phyloP scores from a whole-genome alignment of 495 filamentous ascomycete genomes.

The Aspergillus asperescens region DNA sequence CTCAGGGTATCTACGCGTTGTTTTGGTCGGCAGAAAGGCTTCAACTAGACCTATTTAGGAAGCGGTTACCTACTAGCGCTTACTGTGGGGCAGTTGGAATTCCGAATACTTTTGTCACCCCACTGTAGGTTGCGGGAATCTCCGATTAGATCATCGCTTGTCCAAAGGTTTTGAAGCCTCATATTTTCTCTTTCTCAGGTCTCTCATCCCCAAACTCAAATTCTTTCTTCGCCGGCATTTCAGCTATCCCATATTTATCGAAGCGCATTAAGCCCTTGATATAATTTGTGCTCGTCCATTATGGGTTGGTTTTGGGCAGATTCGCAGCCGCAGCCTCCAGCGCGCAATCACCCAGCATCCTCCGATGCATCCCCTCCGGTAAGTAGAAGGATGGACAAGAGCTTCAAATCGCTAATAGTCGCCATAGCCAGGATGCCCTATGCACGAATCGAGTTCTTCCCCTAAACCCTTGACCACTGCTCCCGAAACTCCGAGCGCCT shows the following conservation, averaged over 20 bases:
- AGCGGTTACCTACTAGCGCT: not conserved
- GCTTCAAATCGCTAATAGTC: conserved; percentile 27
- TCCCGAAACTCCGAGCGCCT: conserved; percentile 43
- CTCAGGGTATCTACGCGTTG: not conserved
- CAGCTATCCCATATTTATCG: not conserved
- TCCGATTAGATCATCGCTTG: conserved; percentile 2
- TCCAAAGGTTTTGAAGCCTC: conserved; percentile 2
- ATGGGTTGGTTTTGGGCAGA: conserved; percentile 99
- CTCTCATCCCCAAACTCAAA: not conserved
- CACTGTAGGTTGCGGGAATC: conserved; percentile 2
- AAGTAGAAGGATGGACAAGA: conserved; percentile 33
- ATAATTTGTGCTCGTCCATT: conserved; percentile 3
- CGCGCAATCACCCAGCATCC: conserved; percentile 38
- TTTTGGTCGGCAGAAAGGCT: not conserved
- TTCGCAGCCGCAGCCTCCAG: conserved; percentile 37
- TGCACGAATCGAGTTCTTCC: conserved; percentile 63
- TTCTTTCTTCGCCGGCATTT: not conserved
- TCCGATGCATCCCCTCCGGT: conserved; percentile 59
- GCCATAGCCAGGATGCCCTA: conserved; percentile 77
- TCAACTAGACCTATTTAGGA: not conserved
- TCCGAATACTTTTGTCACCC: no score
- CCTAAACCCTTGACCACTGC: conserved; percentile 38
- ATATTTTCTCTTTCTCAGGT: not conserved
- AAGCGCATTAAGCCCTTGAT: not conserved
- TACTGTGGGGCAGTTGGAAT: no score